Evolutionary conservation across 257 asterid species (phyloP), one percentile per base, ranked within the genome.

Genomic region (Penstemon barbatus): DNA sequence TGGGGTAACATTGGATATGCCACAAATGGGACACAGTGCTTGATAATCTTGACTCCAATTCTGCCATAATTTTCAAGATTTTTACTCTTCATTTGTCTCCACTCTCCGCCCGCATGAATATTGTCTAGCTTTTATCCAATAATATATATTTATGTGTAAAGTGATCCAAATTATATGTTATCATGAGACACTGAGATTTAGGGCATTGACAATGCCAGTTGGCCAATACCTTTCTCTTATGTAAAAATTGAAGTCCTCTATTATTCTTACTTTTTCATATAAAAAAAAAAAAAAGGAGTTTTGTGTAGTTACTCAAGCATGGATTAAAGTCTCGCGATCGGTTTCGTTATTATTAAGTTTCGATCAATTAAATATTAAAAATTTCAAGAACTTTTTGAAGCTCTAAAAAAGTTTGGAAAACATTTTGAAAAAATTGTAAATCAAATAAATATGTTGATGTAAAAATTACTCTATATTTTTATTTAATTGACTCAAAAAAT

Each of bases 31-130:
- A 80, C 80, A 76, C 7, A 57, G 25, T 68, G 92, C 86, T 58
- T 80, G 87, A 86, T 70, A 84, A 82, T 80, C 72, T 84, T 80
- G 86, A 86, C 89, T 77, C 33, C n/a, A n/a, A n/a, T 72, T 71
- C 70, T 50, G 9, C 74, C 40, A 68, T 66, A 69, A 58, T 73
- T 57, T 46, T 3, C 46, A 71, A 46, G 73, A 71, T 75, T 69
- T 72, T 63, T 69, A 49, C 71, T 69, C 73, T 72, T 78, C 77
- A 56, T 77, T 71, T 60, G 77, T 75, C 81, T 66, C 80, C 78
- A 67, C 77, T 67, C 25, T 55, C 18, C n/a, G n/a, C n/a, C n/a
- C 65, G 44, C 5, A 19, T 25, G 54, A 65, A 54, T 46, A n/a
- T n/a, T n/a, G 9, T 40, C 4, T 42, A n/a, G 61, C 11, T 72